Evolutionary conservation across 1,284 basidiomycete genomes (phyloP).

Genomic region (Ceratobasidium sp.): DNA sequence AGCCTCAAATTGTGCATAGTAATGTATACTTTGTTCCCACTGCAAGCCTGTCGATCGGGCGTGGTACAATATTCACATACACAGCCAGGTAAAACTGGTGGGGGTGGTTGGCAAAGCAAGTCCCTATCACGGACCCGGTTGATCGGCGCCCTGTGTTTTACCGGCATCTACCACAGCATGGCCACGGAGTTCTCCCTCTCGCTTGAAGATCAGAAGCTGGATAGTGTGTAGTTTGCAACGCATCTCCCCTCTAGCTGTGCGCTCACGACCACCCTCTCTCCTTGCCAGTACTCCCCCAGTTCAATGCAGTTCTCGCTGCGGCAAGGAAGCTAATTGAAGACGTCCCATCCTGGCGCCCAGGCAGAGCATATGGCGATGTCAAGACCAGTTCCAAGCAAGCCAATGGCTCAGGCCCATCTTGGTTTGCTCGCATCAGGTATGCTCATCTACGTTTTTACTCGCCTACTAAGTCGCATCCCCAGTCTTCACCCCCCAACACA

Average conservation of each 20-base stretch:
- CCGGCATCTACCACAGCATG: no score
- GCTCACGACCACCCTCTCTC: background rate
- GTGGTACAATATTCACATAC: no score
- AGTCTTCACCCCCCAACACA: background rate
- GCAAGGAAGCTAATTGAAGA: background rate
- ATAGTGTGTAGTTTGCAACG: background rate
- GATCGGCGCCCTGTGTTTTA: no score
- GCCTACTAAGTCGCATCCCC: background rate
- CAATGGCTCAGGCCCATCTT: background rate
- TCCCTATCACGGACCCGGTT: no score
- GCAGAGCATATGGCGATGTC: conserved; percentile 1
- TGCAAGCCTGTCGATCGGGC: background rate
- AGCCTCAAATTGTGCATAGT: background rate
- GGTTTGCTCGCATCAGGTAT: conserved; percentile 6
- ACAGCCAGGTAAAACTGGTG: no score
- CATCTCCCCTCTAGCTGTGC: no score
- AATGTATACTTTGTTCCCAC: background rate
- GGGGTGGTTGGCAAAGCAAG: no score
- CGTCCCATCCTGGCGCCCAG: conserved; percentile 4
- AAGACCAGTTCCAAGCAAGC: background rate
- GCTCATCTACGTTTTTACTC: background rate
- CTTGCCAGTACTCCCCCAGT: conserved; percentile 15
- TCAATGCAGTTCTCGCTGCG: background rate
- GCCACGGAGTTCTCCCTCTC: no score
- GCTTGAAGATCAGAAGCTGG: background rate